These are phyloP conservation scores for Scheffersomyces quercinus DNA, from an alignment of 1,139 yeast species.

Conservation along the genomic window DNA sequence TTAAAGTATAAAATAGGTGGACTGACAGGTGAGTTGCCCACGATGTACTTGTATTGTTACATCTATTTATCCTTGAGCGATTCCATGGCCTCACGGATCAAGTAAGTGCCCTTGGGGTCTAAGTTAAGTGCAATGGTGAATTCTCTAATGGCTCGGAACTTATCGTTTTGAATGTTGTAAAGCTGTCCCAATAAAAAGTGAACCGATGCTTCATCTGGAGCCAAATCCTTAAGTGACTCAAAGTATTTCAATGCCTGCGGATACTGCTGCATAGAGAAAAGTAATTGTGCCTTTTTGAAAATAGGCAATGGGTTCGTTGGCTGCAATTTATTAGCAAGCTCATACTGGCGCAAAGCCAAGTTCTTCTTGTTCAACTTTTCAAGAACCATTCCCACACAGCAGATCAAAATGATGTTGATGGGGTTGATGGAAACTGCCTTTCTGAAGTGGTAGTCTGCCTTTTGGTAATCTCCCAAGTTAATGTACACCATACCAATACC, in stretches of 20 bases:
- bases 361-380: constrained; percentile 72
- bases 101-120: constrained; percentile 91
- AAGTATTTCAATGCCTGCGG: constrained; percentile 73
- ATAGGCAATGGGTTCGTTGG: constrained; percentile 85
- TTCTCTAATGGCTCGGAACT: constrained; percentile 77
- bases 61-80: constrained; percentile 29
- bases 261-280: constrained; percentile 71
- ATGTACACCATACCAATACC: constrained; percentile 95
- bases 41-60: background rate
- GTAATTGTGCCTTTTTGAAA: constrained; percentile 83
- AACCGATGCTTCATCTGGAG: constrained; percentile 94
- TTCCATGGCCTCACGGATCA: constrained; percentile 84
- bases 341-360: constrained; percentile 80
- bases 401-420: constrained; percentile 81
- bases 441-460: constrained; percentile 85
- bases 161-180: constrained; percentile 74
- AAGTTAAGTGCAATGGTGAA: constrained; percentile 87
- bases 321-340: constrained; percentile 79
- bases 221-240: constrained; percentile 67
- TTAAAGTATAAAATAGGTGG: too few relatives aligned
- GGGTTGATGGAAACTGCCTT: constrained; percentile 91
- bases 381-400: constrained; percentile 93
- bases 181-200: constrained; percentile 87
- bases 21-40: too few relatives aligned
- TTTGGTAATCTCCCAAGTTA: constrained; percentile 78